Evolutionary conservation across 225 moss, liverwort and hornwort species (phyloP).

Genomic region (Physcomitrellopsis africana): DNA sequence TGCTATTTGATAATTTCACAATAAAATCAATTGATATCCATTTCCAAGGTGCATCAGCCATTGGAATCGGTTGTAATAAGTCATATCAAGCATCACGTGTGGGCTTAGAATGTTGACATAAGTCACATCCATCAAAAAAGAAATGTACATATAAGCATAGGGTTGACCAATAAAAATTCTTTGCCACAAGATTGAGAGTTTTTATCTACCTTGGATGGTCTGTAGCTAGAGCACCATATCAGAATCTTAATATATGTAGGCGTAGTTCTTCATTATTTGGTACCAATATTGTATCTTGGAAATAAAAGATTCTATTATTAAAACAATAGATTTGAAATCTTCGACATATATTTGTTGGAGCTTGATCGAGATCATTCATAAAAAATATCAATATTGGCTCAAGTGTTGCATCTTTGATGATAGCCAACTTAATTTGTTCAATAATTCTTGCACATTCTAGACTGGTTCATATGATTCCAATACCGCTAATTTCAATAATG

Average conservation of each 20-base stretch:
- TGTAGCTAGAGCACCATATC: not conserved
- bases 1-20: not conserved
- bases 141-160: not conserved
- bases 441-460: slow-evolving; percentile 6
- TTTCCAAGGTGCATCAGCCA: slow-evolving; percentile 12
- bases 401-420: slow-evolving; percentile 2
- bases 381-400: no score
- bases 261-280: slow-evolving; percentile 6
- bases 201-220: not conserved
- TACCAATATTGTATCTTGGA: not conserved
- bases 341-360: not conserved
- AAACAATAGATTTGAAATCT: slow-evolving; percentile 7
- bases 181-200: slow-evolving; percentile 8
- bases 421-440: slow-evolving; percentile 8
- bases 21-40: not conserved
- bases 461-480: not conserved
- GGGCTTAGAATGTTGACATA: no score
- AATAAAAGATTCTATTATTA: slow-evolving; percentile 10
- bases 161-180: slow-evolving; percentile 10
- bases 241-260: not conserved
- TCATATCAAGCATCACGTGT: no score
- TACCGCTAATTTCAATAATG: no score
- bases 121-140: no score
- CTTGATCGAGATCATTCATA: not conserved
- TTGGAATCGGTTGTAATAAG: no score